phyloP scores from a whole-genome alignment of 306 rosid species.

The Cicer judaicum region DNA sequence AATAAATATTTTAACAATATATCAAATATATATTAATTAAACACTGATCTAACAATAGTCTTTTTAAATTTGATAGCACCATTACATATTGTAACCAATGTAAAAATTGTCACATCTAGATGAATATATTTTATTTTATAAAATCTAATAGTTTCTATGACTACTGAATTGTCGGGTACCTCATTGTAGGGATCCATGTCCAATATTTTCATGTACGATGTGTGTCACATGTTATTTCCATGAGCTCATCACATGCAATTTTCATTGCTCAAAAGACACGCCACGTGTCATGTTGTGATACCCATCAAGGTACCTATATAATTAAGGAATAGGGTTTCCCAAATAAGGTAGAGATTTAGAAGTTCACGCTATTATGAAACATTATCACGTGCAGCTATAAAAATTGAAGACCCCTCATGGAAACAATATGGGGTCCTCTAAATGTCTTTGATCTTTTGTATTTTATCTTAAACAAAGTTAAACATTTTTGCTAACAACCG shows the following conservation, averaged over 20 bases:
- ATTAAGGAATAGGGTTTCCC: slow-evolving; percentile 46
- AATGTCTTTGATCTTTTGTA: slow-evolving; percentile 38
- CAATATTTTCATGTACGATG: neutral
- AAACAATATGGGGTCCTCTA: slow-evolving; percentile 48
- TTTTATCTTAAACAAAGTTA: neutral
- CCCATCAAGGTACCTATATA: slow-evolving; percentile 37
- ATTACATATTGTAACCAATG: no score
- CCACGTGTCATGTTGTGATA: slow-evolving; percentile 61
- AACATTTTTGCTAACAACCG: slow-evolving; percentile 52
- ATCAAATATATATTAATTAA: no score
- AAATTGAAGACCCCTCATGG: slow-evolving; percentile 48
- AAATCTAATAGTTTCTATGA: no score
- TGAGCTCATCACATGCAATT: slow-evolving; percentile 74
- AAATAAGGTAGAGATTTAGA: slow-evolving; percentile 55
- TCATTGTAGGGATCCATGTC: no score
- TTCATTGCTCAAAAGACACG: slow-evolving; percentile 64
- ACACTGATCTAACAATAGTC: no score
- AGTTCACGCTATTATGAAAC: slow-evolving; percentile 57
- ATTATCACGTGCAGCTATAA: slow-evolving; percentile 64
- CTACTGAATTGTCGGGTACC: no score
- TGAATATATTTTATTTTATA: no score
- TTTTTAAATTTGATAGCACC: no score
- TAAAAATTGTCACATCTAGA: no score
- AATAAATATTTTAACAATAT: no score
- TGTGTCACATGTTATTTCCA: neutral